These are phyloP conservation scores for Circinella minor DNA, from an alignment of 371 early-diverging fungal species.

Conservation along the genomic window DNA sequence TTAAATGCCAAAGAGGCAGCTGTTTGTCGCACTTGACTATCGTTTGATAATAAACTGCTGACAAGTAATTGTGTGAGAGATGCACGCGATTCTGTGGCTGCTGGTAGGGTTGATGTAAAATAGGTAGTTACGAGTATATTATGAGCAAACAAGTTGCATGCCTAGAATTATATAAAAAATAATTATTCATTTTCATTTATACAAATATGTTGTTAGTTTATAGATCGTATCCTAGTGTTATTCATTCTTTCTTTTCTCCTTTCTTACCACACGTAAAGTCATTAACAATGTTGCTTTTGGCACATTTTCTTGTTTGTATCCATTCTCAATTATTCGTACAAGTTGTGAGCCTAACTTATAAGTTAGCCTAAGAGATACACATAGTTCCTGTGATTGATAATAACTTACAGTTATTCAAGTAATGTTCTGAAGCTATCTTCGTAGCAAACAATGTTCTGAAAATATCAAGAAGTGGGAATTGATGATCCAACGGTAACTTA, in stretches of 20 bases:
- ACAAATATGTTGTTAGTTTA: neutral
- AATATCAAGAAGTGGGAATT: conserved; percentile 73
- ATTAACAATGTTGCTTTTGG: conserved; percentile 51
- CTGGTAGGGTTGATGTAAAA: conserved; percentile 55
- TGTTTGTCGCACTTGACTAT: conserved; percentile 62
- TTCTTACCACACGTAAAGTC: conserved; percentile 57
- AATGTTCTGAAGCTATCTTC: conserved; percentile 44
- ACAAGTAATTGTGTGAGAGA: conserved; percentile 65
- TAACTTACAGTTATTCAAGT: conserved; percentile 49
- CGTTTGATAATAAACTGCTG: conserved; percentile 59
- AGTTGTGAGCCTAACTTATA: conserved; percentile 17
- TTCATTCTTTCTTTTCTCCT: neutral
- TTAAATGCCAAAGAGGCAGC: conserved; percentile 76
- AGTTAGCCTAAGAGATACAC: neutral
- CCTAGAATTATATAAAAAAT: conserved; percentile 23
- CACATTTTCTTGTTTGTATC: conserved; percentile 17
- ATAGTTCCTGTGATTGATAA: neutral
- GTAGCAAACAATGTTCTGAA: conserved; percentile 59
- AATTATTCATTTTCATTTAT: neutral
- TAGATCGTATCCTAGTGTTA: too few relatives aligned
- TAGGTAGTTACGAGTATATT: conserved; percentile 46
- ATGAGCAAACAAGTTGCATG: conserved; percentile 66
- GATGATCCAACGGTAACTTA: conserved; percentile 50
- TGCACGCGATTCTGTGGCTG: conserved; percentile 38
- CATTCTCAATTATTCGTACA: conserved; percentile 17